These are phyloP conservation scores for Rhizopogon vesiculosus DNA, from an alignment of 768 basidiomycete genomes.

Conservation along the genomic window DNA sequence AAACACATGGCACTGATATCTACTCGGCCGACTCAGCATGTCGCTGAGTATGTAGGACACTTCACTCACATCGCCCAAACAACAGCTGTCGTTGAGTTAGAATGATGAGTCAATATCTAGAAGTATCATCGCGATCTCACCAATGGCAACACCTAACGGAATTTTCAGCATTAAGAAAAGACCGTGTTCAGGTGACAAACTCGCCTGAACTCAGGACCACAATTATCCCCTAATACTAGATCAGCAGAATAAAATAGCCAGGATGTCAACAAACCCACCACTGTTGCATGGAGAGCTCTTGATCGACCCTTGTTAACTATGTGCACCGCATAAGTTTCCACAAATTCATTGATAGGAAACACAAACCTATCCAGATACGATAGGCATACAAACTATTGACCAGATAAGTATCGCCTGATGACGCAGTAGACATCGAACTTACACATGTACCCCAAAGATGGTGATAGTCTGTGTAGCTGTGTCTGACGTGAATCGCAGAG, in stretches of 20 bases:
- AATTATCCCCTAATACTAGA: background rate
- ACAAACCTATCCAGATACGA: background rate
- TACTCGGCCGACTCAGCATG: too few relatives aligned
- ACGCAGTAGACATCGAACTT: background rate
- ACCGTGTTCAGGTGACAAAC: background rate
- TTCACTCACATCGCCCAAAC: too few relatives aligned
- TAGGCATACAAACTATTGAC: background rate
- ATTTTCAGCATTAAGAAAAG: background rate
- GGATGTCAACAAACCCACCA: background rate
- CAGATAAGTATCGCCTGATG: background rate
- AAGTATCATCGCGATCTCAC: background rate
- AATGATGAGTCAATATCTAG: background rate
- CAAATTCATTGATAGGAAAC: background rate
- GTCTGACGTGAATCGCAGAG: background rate
- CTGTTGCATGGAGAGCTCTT: background rate
- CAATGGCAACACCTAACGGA: background rate
- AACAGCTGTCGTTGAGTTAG: too few relatives aligned
- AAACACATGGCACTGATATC: too few relatives aligned
- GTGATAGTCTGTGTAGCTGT: background rate
- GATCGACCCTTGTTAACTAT: background rate
- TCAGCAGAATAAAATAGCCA: background rate
- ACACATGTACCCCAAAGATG: background rate
- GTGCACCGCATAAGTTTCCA: background rate
- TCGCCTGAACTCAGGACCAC: background rate
- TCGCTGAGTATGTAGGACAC: too few relatives aligned